Evolutionary conservation across 495 filamentous ascomycete species (phyloP), one percentile per base, ranked within the genome.

Genomic region (Tirmania nivea): DNA sequence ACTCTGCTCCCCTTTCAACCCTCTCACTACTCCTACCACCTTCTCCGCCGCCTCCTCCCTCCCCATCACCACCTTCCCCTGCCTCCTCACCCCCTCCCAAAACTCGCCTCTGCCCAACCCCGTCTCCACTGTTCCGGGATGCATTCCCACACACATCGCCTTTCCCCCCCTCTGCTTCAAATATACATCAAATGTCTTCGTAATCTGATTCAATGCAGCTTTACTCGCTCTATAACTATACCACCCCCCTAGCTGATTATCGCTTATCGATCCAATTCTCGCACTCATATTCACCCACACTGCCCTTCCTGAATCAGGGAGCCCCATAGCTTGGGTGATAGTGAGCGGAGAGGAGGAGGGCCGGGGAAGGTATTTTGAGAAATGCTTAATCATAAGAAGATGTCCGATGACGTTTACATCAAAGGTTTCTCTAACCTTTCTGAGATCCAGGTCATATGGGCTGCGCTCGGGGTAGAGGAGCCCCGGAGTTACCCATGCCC

Each of bases 81-180:
- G 70, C 39, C 12, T 2, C 39, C 1, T 19, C 61, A 75, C 73
- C 49, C 60, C 72, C 0, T 61, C 71, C 83, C 81, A 88, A 61
- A 81, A 89, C 45, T 79, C 12, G 14, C 14, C 80, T 58, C 67
- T 72, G 49, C 79, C 84, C 59, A 92, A 68, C 11, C 73, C 79
- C 48, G 84, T 88, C 65, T 75, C 78, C 39, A 92, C 84, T 9
- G 83, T 90, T 1, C 86, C 84, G 5, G 84, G 86, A 68, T 92
- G 85, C 64, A 89, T 69, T n/a, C 71, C 73, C 5, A 93, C 67
- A 0, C 73, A 74, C 56, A 87, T 68, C 1, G 78, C 80, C 45
- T 74, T 77, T 4, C 73, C 72, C 0, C 71, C 76, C 12, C 68
- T 67, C 16, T 67, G 64, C 51, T 62, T 63, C 37, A 90, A 63